Percentiles rank a stretch among this genome's conserved stretches.
Evolutionary conservation across 257 asterid species (phyloP).

Genomic region (Haberlea rhodopensis): DNA sequence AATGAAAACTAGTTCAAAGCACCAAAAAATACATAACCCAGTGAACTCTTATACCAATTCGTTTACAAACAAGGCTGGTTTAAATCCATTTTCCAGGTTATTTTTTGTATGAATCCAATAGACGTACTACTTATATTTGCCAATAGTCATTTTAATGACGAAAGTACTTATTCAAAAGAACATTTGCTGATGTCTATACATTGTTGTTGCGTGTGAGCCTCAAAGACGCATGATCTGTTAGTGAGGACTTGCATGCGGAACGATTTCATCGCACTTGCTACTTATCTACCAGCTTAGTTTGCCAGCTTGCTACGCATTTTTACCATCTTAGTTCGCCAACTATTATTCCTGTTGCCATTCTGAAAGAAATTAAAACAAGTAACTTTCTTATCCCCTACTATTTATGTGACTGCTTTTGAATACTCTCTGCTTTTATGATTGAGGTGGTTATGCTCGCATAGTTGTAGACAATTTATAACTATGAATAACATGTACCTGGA

Average conservation of each 20-base stretch:
- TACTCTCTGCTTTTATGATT: background rate
- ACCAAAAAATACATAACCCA: background rate
- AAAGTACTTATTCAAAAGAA: background rate
- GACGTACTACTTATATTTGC: background rate
- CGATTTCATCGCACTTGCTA: background rate
- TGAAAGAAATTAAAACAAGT: background rate
- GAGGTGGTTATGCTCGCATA: background rate
- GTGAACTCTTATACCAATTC: background rate
- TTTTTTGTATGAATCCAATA: background rate
- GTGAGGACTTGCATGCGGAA: background rate
- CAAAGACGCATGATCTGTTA: background rate
- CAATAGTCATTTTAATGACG: background rate
- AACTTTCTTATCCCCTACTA: background rate
- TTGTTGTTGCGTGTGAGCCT: slow-evolving; percentile 1
- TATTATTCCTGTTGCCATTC: background rate
- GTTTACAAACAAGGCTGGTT: too few species aligned
- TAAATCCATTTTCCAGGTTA: too few species aligned
- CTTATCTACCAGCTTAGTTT: background rate
- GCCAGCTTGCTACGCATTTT: background rate
- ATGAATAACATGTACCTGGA: background rate
- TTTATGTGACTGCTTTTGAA: background rate
- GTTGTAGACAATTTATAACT: background rate
- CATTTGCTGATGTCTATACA: background rate
- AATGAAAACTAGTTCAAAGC: slow-evolving; percentile 2
- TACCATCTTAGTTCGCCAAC: background rate